Evolutionary conservation across 192 early-diverging fungal genomes (phyloP).

Genomic region (Cetraspora pellucida): DNA sequence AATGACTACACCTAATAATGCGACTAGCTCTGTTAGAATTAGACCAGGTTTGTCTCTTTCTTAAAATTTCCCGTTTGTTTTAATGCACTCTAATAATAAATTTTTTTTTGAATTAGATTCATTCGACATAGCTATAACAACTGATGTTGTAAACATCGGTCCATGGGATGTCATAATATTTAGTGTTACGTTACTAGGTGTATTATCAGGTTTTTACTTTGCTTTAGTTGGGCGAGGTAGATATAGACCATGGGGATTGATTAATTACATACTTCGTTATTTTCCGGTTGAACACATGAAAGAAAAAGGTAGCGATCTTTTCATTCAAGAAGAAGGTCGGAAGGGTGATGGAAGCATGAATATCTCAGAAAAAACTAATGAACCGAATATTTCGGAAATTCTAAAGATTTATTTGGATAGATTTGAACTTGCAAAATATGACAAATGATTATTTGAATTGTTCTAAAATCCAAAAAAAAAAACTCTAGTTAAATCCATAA

Average conservation of each 20-base stretch:
- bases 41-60: conserved; percentile 12
- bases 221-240: conserved; percentile 18
- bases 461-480: too few species aligned
- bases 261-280: conserved; percentile 15
- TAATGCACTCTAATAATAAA: background rate
- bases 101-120: background rate
- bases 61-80: background rate
- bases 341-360: background rate
- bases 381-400: conserved; percentile 12
- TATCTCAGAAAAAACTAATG: background rate
- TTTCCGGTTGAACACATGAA: conserved; percentile 18
- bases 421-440: conserved; percentile 13
- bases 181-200: conserved; percentile 18
- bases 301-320: too few species aligned
- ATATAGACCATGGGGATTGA: conserved; percentile 28
- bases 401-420: conserved; percentile 16
- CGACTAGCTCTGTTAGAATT: conserved; percentile 15
- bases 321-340: background rate
- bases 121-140: conserved; percentile 7
- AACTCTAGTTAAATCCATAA: too few species aligned
- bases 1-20: background rate
- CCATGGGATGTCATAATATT: background rate
- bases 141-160: background rate
- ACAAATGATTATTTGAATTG: background rate
- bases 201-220: conserved; percentile 4